Base-by-base conservation (phyloP, 352 stramenopile species). In the Phytophthora kernoviae region DNA sequence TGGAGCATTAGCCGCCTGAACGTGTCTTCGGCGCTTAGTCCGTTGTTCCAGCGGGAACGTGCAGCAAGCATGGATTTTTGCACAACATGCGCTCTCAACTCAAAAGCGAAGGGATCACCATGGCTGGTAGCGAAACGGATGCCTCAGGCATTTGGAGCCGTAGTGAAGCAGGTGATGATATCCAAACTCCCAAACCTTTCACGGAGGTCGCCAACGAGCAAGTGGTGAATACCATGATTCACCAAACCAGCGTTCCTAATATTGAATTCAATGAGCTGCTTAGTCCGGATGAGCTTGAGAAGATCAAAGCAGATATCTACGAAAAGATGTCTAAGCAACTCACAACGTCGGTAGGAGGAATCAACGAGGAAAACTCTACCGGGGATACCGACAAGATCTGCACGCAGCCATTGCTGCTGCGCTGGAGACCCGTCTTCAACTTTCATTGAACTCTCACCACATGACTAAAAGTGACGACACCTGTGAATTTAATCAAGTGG, bases 271-370 rank as follows among this genome's bases (percentile, higher is more conserved):
- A 86, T 26, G 78, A 88, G 22, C 49, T 88, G 0, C 44, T 87
- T 22, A 88, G 69, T 12, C 39, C 65, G 0, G 63, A 81, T 22
- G 70, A 87, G 46, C 49, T 91, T 0, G 75, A 87, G 17, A 56
- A 76, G 12, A 81, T 91, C 41, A 89, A 88, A 62, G 69, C 78
- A 10, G 79, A 89, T 11, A 81, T 89, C 33, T 84, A 76, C 45
- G 67, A 77, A 8, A 81, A 82, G 20, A 51, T 91, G 2, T 80
- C 73, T 11, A 61, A 55, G 9, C 74, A 88, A 45, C 47, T 87
- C 9, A 54, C 54, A 3, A 42, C 45, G 15, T 51, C 55, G n/a
- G 39, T 49, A 5, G 42, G 24, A 2, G 60, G 18, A 27, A 43
- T 45, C 26, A 21, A 17, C 10, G 41, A 49, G 10, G 58, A 67